A percentile compares a stretch with the other conserved stretches of the same genome.
These are phyloP conservation scores for Microcyclosporella mali DNA, from an alignment of 2,329 filamentous ascomycete species.

Conservation along the genomic window DNA sequence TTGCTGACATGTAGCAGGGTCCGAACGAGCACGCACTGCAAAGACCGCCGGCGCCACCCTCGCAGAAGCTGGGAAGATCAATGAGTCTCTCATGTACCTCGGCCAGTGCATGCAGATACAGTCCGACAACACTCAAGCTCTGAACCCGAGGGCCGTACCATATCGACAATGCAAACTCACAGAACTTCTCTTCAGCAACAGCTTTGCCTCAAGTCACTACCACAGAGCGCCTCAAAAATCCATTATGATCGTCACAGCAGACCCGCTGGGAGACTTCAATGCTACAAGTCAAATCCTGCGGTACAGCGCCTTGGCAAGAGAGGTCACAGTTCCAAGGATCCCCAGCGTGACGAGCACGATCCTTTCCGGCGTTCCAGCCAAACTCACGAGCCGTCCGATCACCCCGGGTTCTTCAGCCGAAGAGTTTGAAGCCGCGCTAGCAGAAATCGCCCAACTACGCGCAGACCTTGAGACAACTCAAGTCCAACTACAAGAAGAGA, in stretches of 20 bases:
- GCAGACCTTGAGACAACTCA: constrained; percentile 72
- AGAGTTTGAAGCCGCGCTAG: constrained; percentile 74
- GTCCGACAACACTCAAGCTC: constrained; percentile 64
- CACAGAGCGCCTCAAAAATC: constrained; percentile 68
- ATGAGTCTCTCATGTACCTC: constrained; percentile 96
- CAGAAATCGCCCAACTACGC: constrained; percentile 73
- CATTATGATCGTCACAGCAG: constrained; percentile 93
- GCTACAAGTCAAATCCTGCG: constrained; percentile 92
- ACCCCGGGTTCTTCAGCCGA: constrained; percentile 45
- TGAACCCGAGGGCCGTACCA: constrained; percentile 61
- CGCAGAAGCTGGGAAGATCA: constrained; percentile 95
- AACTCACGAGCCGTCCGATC: constrained; percentile 33
- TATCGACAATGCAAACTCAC: constrained; percentile 53
- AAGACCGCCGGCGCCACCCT: constrained; percentile 91
- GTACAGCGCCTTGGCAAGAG: constrained; percentile 85
- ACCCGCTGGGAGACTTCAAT: constrained; percentile 90
- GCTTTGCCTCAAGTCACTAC: constrained; percentile 39
- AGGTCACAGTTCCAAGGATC: constrained; percentile 84
- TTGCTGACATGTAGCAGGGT: constrained; percentile 44
- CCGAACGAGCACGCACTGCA: constrained; percentile 84
- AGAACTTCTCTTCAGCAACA: constrained; percentile 48
- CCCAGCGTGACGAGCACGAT: constrained; percentile 76
- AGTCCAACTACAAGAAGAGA: constrained; percentile 63
- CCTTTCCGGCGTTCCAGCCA: constrained; percentile 27
- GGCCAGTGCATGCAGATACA: constrained; percentile 96